Base-by-base conservation (phyloP, 495 filamentous ascomycete species). In the Copromyces sp. region DNA sequence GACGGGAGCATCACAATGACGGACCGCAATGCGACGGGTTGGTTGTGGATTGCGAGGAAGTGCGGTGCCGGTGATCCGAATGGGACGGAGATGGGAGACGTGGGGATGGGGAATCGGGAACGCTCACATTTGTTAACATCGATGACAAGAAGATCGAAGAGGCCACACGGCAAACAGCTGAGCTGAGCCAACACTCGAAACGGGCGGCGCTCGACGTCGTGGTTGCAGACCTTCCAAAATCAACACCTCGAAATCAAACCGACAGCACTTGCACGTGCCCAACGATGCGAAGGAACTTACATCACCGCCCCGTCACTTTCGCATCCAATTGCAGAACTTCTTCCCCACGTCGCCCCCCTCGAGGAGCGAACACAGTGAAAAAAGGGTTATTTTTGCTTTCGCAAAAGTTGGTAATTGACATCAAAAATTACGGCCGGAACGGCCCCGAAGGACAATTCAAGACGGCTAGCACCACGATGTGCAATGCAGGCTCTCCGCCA, bases 371-470 rank as follows among this genome's bases (percentile, higher is more conserved):
- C 75, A 74, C 53, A 76, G 70, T 44, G 75, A 76, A 76, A 76
- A 76, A 76, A 69, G 53, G 20, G 69, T 68, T 53, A 41, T 68
- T 70, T 53, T 59, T 14, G 47, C 20, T 59, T 59, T 29, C n/a
- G 44, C 35, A 69, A 47, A 69, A 45, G 73, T 71, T 24, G 24
- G 24, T 17, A 42, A 35, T n/a, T 68, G 68, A 74, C 68, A 76
- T 68, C 75, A 76, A 74, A 76, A 76, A 76, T 76, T 76, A 39
- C 73, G 73, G 74, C 73, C 73, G 73, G 70, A 74, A 76, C 75
- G 73, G 75, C 70, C 75, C 75, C 75, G 75, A 76, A 76, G 75
- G 75, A 45, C 75, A 76, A 76, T 76, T 74, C 70, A 76, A 72
- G 68, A 68, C 70, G 59, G 73, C 47, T 68, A 72, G 71, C 75